Evolutionary conservation across 1,284 basidiomycete species (phyloP), one percentile per base, ranked within the genome.

Genomic region (Naganishia liquefaciens): DNA sequence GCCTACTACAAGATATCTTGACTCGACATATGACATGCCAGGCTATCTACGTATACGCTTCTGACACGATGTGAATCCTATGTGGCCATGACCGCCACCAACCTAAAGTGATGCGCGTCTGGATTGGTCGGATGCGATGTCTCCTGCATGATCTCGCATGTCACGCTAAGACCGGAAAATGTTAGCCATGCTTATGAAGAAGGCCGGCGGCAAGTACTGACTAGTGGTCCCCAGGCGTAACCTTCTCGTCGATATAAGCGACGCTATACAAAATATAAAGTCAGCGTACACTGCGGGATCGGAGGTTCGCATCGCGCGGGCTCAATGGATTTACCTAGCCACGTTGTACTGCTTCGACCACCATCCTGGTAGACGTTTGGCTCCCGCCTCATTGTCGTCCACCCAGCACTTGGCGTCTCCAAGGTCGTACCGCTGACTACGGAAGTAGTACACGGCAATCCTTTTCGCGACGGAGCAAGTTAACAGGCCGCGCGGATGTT

Each of bases 351-450:
- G 67, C 50, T 71, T 70, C 27, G 70, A 65, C 79, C 79, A 80
- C 68, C 75, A 77, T 9, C 77, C 77, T 5, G 71, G 60, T 4
- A 80, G 64, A 17, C 60, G 68, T 19, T 73, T 73, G 2, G 74
- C 78, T 5, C 75, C 75, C n/a, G 62, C 54, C 44, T 76, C 75
- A 58, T 80, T 78, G 63, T 80, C 75, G 68, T 80, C 79, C 28
- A 80, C 75, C 79, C 79, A 80, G 68, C 79, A 80, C 44, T 70
- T 71, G 11, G 76, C 77, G 63, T 77, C 74, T 3, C 79, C 79
- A 7, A 80, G 71, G 54, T 77, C 72, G 63, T 79, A 79, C 54
- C 75, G 71, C 67, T 75, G 72, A 64, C 74, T 76, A 60, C 76
- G 69, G 69, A 78, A 76, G 68, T 80, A 80, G 63, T 79, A 78